A percentile compares a stretch with the other conserved stretches of the same genome.
These are phyloP conservation scores for Epichloe typhina DNA, from an alignment of 2,329 filamentous ascomycete species.

Conservation along the genomic window DNA sequence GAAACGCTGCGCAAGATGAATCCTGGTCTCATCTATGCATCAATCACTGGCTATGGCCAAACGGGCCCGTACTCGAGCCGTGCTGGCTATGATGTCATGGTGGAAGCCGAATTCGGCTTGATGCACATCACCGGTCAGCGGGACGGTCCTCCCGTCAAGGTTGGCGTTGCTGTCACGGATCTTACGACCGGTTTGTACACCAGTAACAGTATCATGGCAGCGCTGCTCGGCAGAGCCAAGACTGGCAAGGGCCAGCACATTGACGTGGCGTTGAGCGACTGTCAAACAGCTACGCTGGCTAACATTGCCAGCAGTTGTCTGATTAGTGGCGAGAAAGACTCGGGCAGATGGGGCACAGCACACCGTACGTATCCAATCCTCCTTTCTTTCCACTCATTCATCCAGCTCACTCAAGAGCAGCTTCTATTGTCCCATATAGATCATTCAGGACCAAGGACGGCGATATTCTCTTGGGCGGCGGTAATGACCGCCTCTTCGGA, in stretches of 20 bases:
- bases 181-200: constrained; percentile 91
- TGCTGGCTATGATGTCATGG: constrained; percentile 98
- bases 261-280: constrained; percentile 83
- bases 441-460: constrained; percentile 65
- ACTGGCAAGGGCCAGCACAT: constrained; percentile 82
- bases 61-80: constrained; percentile 79
- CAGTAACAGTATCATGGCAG: constrained; percentile 90
- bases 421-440: constrained; percentile 93
- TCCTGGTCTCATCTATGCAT: constrained; percentile 79
- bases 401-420: constrained; percentile 26
- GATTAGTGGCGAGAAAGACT: constrained; percentile 76
- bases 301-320: constrained; percentile 90
- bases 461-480: constrained; percentile 57
- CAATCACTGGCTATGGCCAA: constrained; percentile 94
- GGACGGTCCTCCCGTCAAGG: constrained; percentile 87
- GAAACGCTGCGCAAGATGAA: constrained; percentile 69
- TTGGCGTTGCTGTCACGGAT: constrained; percentile 93
- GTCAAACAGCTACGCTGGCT: constrained; percentile 85
- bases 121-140: constrained; percentile 95
- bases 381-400: background rate
- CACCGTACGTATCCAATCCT: constrained; percentile 51
- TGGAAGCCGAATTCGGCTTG: constrained; percentile 92
- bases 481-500: constrained; percentile 58
- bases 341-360: constrained; percentile 88
- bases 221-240: constrained; percentile 60